phyloP scores from a whole-genome alignment of 106 monocot species.

The Dioscorea alata region DNA sequence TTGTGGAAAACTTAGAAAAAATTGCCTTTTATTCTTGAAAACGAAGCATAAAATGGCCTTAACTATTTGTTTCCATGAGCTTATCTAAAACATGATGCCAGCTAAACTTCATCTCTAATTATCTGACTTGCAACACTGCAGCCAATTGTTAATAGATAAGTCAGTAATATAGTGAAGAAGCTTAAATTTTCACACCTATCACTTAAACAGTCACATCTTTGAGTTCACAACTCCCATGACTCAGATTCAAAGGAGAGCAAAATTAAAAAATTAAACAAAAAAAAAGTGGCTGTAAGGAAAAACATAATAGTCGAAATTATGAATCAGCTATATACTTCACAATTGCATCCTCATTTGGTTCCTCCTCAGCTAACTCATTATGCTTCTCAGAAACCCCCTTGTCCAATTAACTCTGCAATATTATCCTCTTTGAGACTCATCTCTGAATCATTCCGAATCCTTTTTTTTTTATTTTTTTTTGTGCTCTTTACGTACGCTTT shows the following conservation, averaged over 20 bases:
- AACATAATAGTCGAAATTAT: conserved; percentile 54
- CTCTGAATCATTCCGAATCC: too few relatives aligned
- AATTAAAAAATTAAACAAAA: too few relatives aligned
- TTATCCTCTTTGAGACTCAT: too few relatives aligned
- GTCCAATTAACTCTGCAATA: not conserved
- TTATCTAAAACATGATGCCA: conserved; percentile 53
- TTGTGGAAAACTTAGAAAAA: too few relatives aligned
- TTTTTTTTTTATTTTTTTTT: too few relatives aligned
- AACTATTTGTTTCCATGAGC: conserved; percentile 83
- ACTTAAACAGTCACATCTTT: too few relatives aligned
- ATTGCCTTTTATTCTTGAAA: too few relatives aligned
- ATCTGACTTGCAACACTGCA: conserved; percentile 68
- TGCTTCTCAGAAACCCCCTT: not conserved
- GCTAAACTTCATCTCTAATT: conserved; percentile 58
- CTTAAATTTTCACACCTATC: too few relatives aligned
- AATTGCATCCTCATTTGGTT: conserved; percentile 4
- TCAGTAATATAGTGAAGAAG: conserved; percentile 4
- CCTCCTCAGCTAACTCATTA: conserved; percentile 17
- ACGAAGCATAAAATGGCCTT: too few relatives aligned
- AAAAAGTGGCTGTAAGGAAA: not conserved
- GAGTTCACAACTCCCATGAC: too few relatives aligned
- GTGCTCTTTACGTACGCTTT: not conserved
- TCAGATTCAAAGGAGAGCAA: not conserved
- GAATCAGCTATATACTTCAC: conserved; percentile 62
- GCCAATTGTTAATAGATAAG: conserved; percentile 53